A percentile compares a stretch with the other conserved stretches of the same genome.
Conservation (phyloP, 768 basidiomycete species). For the Cyathus striatus region DNA sequence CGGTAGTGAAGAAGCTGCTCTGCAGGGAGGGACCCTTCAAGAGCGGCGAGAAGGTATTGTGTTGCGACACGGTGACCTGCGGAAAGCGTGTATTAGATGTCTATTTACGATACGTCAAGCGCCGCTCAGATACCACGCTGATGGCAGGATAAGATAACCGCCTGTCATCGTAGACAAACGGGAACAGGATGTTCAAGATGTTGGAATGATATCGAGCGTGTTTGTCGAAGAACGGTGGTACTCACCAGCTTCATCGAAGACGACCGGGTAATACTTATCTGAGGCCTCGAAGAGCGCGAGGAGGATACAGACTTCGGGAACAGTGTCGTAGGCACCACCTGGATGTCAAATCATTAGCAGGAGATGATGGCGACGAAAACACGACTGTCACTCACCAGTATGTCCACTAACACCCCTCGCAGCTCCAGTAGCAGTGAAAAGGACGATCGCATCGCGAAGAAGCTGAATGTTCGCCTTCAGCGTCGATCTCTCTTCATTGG, state of each 20-base stretch:
- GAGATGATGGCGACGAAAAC: slow-evolving; percentile 1
- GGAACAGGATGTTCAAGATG: too few relatives aligned
- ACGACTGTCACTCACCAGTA: slow-evolving; percentile 43
- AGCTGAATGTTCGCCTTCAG: slow-evolving; percentile 72
- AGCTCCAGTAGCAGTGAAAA: slow-evolving; percentile 83
- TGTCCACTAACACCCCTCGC: slow-evolving; percentile 87
- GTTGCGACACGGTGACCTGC: slow-evolving; percentile 87
- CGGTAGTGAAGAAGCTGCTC: slow-evolving; percentile 85
- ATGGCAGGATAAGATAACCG: too few relatives aligned
- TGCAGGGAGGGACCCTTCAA: slow-evolving; percentile 65
- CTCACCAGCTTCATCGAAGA: slow-evolving; percentile 82
- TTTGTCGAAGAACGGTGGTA: not conserved
- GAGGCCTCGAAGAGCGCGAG: slow-evolving; percentile 66
- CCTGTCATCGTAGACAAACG: too few relatives aligned
- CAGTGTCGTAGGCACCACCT: slow-evolving; percentile 71
- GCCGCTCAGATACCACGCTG: too few relatives aligned
- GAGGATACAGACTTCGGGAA: slow-evolving; percentile 80
- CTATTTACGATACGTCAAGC: too few relatives aligned
- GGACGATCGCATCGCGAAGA: slow-evolving; percentile 78
- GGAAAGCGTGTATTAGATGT: too few relatives aligned
- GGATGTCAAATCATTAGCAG: slow-evolving; percentile 3
- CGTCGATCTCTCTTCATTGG: slow-evolving; percentile 52
- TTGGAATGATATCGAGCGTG: too few relatives aligned
- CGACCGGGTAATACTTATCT: slow-evolving; percentile 59
- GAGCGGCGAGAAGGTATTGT: slow-evolving; percentile 78